Base-by-base conservation (phyloP, 2,329 filamentous ascomycete genomes). In the Claviceps cyperi region DNA sequence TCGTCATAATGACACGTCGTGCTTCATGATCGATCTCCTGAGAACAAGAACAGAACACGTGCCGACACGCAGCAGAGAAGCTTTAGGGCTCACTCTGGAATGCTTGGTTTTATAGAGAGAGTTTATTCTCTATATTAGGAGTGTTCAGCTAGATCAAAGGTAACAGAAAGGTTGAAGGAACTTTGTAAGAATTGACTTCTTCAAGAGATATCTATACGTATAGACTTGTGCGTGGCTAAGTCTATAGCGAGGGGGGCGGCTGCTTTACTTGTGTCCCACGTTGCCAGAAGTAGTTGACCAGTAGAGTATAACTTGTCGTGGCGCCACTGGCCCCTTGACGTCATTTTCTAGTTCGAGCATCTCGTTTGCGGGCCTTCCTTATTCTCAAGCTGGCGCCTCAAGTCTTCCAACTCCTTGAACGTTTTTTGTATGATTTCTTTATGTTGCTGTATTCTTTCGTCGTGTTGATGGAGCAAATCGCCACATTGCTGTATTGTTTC, bases 321-420 rank as follows among this genome's bases (percentile, higher is more conserved):
- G 58, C 46, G 66, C 63, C 35, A 58, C 58, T 11, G 59, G 66
- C 62, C 36, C 58, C 58, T 11, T 59, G 57, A 36, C 64, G 53
- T 65, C 66, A 68, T 46, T 67, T 64, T 5, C 65, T 65, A 11
- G 65, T 66, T 39, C 58, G 58, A 17, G 59, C 58, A 49, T 67
- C 64, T 45, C 65, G 63, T 52, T 68, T 66, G 41, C 65, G 62
- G 14, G 56, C 55, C 36, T 58, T 5, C 63, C 28, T 32, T 32
- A 11, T 11, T 32, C 4, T 91, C 83, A 32, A 77, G 72, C 58
- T 89, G 82, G 39, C 76, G 77, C 53, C 74, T 73, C 35, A 75
- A 53, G 8, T 78, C 73, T 35, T 75, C 73, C 6, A 77, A 61
- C 28, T 71, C 69, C 35, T 70, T 68, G 51, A 75, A 69, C 52